These are phyloP conservation scores for Hericium rajendrae DNA, from an alignment of 768 basidiomycete species.

Conservation along the genomic window DNA sequence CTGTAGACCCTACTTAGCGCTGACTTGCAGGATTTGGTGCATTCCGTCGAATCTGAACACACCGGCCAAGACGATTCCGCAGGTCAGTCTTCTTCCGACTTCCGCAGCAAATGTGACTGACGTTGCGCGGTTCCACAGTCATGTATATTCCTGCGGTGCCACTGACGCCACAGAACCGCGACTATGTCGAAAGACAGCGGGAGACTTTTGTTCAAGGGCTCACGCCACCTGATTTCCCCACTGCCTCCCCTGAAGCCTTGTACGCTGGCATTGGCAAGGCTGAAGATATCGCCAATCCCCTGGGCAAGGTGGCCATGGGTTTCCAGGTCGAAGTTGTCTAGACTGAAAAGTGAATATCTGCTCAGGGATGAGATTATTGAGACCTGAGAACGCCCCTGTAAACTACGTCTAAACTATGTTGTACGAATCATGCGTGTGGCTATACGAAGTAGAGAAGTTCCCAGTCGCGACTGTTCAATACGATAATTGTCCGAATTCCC, in stretches of 20 bases:
- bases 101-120: too few species aligned
- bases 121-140: neutral
- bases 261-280: neutral
- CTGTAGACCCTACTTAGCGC: neutral
- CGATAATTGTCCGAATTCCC: too few species aligned
- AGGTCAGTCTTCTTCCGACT: neutral
- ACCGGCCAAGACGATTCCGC: slow-evolving; percentile 5
- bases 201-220: slow-evolving; percentile 20
- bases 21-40: slow-evolving; percentile 11
- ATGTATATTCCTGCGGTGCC: slow-evolving; percentile 20
- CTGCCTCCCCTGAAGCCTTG: neutral
- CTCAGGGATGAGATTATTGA: too few species aligned
- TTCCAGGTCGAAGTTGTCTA: neutral
- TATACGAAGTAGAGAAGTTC: too few species aligned
- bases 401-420: too few species aligned
- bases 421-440: too few species aligned
- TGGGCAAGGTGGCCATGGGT: neutral
- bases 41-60: slow-evolving; percentile 16
- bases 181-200: slow-evolving; percentile 24
- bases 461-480: too few species aligned
- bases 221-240: slow-evolving; percentile 27
- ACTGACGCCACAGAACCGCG: slow-evolving; percentile 14
- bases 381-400: too few species aligned
- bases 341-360: neutral
- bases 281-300: neutral